phyloP scores from a whole-genome alignment of 116 monocot species.

The Papilionanthe hybrid region DNA sequence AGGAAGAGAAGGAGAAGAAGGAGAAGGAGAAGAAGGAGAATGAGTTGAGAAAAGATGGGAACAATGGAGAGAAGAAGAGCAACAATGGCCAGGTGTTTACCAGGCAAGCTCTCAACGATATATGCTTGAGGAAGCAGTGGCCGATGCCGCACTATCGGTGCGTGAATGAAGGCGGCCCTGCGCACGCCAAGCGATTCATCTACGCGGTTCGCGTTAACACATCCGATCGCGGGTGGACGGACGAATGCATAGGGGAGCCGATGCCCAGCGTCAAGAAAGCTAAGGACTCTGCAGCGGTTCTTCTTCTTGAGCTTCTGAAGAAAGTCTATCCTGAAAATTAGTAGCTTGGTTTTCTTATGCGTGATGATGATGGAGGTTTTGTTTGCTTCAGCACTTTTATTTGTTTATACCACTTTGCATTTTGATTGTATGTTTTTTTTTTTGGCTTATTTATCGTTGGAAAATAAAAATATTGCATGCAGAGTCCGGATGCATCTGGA shows the following conservation, averaged over 20 bases:
- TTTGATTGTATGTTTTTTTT: no score
- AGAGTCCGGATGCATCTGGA: no score
- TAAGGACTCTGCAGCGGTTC: constrained; percentile 88
- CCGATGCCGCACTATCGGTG: constrained; percentile 92
- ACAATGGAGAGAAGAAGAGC: constrained; percentile 43
- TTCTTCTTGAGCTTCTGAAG: constrained; percentile 74
- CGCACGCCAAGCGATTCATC: constrained; percentile 86
- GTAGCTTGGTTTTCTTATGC: background rate
- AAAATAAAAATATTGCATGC: no score
- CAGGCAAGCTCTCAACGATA: constrained; percentile 87
- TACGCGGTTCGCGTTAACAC: constrained; percentile 88
- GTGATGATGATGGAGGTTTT: background rate
- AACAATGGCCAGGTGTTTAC: constrained; percentile 48
- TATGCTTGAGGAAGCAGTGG: constrained; percentile 90
- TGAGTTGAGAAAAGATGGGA: constrained; percentile 18
- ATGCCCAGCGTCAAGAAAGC: constrained; percentile 99
- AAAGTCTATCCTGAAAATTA: constrained; percentile 39
- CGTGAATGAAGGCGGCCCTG: constrained; percentile 83
- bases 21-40: constrained; percentile 43
- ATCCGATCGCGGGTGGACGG: constrained; percentile 76
- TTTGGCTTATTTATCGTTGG: no score
- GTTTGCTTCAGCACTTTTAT: no score
- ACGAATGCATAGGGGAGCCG: constrained; percentile 87
- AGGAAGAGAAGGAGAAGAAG: constrained; percentile 41
- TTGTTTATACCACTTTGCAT: no score